phyloP scores from a whole-genome alignment of 139 green algal genomes.

The Medakamo hakoo region DNA sequence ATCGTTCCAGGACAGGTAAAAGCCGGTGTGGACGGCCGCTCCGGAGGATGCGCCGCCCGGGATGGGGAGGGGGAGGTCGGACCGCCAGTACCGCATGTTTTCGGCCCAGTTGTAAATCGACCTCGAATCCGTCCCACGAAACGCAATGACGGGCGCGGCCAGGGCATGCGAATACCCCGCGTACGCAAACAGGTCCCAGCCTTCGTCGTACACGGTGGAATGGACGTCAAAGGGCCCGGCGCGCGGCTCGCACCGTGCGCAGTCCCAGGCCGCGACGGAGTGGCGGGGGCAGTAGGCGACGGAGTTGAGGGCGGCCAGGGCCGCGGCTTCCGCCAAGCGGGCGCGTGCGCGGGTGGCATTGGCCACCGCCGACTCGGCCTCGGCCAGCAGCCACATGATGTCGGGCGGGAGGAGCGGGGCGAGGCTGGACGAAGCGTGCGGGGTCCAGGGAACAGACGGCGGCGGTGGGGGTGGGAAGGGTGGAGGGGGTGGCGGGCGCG shows the following conservation, averaged over 20 bases:
- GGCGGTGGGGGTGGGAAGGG: too few relatives aligned
- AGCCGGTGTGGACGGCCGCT: conserved; percentile 37
- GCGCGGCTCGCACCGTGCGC: conserved; percentile 31
- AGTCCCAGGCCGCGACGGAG: conserved; percentile 49
- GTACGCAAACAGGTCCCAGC: conserved; percentile 55
- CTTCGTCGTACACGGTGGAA: conserved; percentile 34
- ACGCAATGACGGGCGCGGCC: conserved; percentile 42
- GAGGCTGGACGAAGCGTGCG: background rate
- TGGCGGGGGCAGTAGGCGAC: conserved; percentile 40
- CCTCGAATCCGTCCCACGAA: conserved; percentile 56
- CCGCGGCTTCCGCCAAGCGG: background rate
- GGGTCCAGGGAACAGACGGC: background rate
- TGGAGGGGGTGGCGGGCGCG: too few relatives aligned
- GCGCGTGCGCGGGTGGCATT: background rate
- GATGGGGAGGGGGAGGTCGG: conserved; percentile 20
- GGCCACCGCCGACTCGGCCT: background rate
- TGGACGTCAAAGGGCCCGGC: conserved; percentile 18
- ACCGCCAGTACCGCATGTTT: conserved; percentile 62
- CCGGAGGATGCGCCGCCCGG: conserved; percentile 14
- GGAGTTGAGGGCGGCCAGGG: background rate
- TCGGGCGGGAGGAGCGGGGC: background rate
- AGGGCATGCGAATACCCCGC: conserved; percentile 35
- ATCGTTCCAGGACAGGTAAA: conserved; percentile 27
- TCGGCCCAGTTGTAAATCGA: conserved; percentile 43
- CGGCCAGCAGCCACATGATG: background rate